Base-by-base conservation (phyloP, 1,284 basidiomycete genomes). In the Pseudozyma hubeiensis region DNA sequence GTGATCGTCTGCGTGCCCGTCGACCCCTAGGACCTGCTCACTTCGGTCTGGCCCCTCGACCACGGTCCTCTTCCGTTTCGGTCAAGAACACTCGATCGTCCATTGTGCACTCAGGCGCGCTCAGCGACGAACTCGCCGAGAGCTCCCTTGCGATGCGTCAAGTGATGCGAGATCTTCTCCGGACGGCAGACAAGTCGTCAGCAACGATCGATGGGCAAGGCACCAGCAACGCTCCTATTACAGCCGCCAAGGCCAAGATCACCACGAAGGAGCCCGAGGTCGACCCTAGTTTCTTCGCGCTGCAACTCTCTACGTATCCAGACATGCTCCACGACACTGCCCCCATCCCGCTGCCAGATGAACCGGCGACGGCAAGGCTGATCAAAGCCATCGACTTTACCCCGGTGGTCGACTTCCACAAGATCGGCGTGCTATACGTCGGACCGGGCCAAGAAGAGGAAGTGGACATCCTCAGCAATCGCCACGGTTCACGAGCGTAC, bases 331-430 rank as follows among this genome's bases (percentile, higher is more conserved):
- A 65, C 13, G 73, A 85, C 72, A 84, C 83, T 59, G 59, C 85
- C 55, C 83, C 80, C 6, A 78, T 87, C 1, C 79, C 87, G 19
- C 85, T 89, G 6, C 87, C 88, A 5, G 83, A 86, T 34, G 86
- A 87, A 52, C 85, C 86, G 5, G 82, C 84, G 11, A 89, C 92
- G 49, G 86, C 88, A 2, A 89, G 93, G 39, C 85, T 89, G 4
- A 87, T 95, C 75, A 87, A 89, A 14, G 89, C 88, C 5, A 88
- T 99, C 35, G 94, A 98, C 80, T 88, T 89, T 45, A 92, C 92
- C 54, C 94, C 95, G 0, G 94, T 98, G 68, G 97, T 99, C 71
- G 97, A 99, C 85, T 96, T 94, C 1, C 93, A 97, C 86, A 96
- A 97, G 85, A 92, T 99, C 43, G 97, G 94, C 4, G 92, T 99